A percentile compares a stretch with the other conserved stretches of the same genome.
These are phyloP conservation scores for Canna indica DNA, from an alignment of 176 grass and related monocot species.

Conservation along the genomic window DNA sequence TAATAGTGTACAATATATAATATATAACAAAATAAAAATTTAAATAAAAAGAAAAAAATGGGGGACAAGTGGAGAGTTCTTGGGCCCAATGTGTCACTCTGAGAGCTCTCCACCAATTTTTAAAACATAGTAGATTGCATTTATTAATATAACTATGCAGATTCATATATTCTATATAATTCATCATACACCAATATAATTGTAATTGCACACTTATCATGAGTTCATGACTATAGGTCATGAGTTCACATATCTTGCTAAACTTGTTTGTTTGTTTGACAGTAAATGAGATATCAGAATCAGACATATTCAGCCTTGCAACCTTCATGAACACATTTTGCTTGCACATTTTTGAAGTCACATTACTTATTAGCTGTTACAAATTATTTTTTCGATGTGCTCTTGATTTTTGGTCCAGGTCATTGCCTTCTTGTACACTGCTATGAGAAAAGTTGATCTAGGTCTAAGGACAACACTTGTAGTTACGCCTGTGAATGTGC, in stretches of 20 bases:
- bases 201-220: too few species aligned
- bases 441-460: conserved; percentile 63
- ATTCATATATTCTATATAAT: too few species aligned
- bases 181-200: too few species aligned
- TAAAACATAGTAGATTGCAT: too few species aligned
- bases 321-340: not conserved
- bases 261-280: not conserved
- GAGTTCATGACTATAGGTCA: not conserved
- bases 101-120: too few species aligned
- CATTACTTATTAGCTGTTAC: not conserved
- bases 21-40: too few species aligned
- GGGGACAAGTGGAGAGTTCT: too few species aligned
- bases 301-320: not conserved
- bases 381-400: not conserved
- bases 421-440: conserved; percentile 87
- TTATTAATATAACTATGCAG: too few species aligned
- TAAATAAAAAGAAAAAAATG: too few species aligned
- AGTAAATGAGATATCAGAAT: not conserved
- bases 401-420: conserved; percentile 42
- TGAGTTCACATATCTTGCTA: not conserved
- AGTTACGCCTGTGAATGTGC: conserved; percentile 95
- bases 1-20: too few species aligned
- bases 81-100: too few species aligned
- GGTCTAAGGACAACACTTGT: conserved; percentile 70
- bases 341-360: not conserved